Base-by-base conservation (phyloP, 2,329 filamentous ascomycete species). In the Blastomyces emzantsi region DNA sequence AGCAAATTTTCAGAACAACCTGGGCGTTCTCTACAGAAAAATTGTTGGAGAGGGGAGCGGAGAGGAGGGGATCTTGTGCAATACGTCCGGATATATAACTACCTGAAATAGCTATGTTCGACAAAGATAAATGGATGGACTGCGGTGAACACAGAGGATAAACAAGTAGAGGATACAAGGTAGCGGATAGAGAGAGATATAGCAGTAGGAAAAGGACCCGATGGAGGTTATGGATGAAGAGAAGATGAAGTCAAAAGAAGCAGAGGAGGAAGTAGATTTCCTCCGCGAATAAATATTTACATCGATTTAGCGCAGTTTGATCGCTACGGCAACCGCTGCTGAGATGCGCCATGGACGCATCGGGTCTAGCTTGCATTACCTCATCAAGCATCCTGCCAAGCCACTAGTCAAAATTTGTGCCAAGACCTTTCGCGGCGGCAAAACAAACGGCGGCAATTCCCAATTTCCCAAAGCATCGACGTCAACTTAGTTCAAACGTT, bases 271-370 rank as follows among this genome's bases (percentile, higher is more conserved):
- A 41, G 60, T 49, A 60, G 64, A 72, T 68, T 68, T 17, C 55
- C 36, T n/a, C 55, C 15, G n/a, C 61, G 72, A 73, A 73, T 77
- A 76, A 75, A 77, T 77, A 77, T 69, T 69, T 68, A 68, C 69
- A 60, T 62, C 47, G 19, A 68, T 65, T 69, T 70, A 67, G 71
- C 69, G 69, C 65, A 66, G 60, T 60, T 39, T 60, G 67, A 74
- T 73, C 72, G 72, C 70, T 74, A 70, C 70, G 73, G 75, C 77
- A 79, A 80, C 77, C 65, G 69, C 61, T 30, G 60, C 57, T 25
- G 62, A 61, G 22, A 59, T 62, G 62, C 67, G 47, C 73, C 73
- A 76, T 66, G 6, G 5, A 68, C 63, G n/a, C 69, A 76, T 51
- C 28, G 9, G 58, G 28, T 13, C 49, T 62, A 60, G 58, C 17